Evolutionary conservation across 495 filamentous ascomycete genomes (phyloP), one percentile per base, ranked within the genome.

Genomic region (Pyrenopolyporus hunteri): DNA sequence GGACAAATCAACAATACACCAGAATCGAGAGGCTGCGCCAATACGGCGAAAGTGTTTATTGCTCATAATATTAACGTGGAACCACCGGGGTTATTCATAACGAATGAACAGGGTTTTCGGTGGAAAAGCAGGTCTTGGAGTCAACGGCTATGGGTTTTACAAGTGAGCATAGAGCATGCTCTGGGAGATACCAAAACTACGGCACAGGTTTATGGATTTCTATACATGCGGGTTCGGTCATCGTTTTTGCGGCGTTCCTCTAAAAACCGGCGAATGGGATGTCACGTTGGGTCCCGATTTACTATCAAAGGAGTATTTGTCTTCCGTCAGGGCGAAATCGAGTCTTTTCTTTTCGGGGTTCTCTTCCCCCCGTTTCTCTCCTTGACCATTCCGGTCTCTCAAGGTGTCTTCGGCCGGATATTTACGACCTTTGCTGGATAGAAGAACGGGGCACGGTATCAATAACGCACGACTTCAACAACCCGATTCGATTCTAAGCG

Each of bases 41-140:
- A 31, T 37, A 20, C 22, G 17, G 25, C 2, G 33, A 19, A 31
- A 5, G 20, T 62, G 26, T 9, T 57, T 52, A 17, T 39, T 25
- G 42, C 7, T 58, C 20, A 32, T 46, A 32, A 46, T 46, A 32
- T 29, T 25, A 37, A 19, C 40, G 48, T 10, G 52, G 28, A 14
- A 14, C 22, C 33, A 17, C 16, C 19, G 5, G 23, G 11, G 17
- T 3, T 3, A 0, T 51, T 57, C 23, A 57, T 46, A 19, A 42
- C 23, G 31, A 33, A 58, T 16, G 44, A 54, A 49, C 49, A 44
- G 32, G 54, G 22, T 13, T 20, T 23, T 11, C 7, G 36, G 3
- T 9, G 48, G 56, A 59, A 59, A 59, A 58, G 25, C 25, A 32
- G 44, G 56, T 35, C 28, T 50, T n/a, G 62, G 62, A 65, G 62